Evolutionary conservation across 2,329 filamentous ascomycete genomes (phyloP).

Genomic region (Fusarium udum): DNA sequence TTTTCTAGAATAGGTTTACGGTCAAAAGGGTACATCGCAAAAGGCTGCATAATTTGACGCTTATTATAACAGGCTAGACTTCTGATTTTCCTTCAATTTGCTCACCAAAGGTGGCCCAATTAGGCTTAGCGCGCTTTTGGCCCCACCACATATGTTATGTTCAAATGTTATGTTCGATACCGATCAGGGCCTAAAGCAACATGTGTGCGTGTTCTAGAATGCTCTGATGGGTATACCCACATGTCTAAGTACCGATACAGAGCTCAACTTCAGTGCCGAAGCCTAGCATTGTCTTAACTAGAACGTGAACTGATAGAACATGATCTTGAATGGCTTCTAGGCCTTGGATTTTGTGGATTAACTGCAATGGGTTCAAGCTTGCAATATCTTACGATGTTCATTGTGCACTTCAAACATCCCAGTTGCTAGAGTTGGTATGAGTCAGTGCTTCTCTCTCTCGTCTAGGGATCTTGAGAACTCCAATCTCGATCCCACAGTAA

Average conservation of each 20-base stretch:
- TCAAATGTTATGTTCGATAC: too few relatives aligned
- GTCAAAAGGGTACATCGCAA: too few relatives aligned
- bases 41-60: too few relatives aligned
- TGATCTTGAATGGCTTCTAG: not conserved
- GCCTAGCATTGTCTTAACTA: not conserved
- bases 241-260: not conserved
- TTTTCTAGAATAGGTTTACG: too few relatives aligned
- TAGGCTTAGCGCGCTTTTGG: too few relatives aligned
- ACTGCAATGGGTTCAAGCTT: not conserved
- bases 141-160: too few relatives aligned
- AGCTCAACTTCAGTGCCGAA: not conserved
- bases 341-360: not conserved
- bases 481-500: not conserved
- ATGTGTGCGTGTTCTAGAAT: not conserved
- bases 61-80: too few relatives aligned
- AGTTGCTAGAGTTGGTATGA: not conserved
- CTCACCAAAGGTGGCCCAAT: too few relatives aligned
- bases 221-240: not conserved
- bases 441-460: not conserved
- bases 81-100: too few relatives aligned
- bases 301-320: not conserved
- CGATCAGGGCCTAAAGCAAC: too few relatives aligned
- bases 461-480: not conserved
- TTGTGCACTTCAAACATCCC: not conserved
- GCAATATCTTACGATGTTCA: not conserved